Evolutionary conservation across 306 rosid species (phyloP).

Genomic region (Gleditsia sinensis): DNA sequence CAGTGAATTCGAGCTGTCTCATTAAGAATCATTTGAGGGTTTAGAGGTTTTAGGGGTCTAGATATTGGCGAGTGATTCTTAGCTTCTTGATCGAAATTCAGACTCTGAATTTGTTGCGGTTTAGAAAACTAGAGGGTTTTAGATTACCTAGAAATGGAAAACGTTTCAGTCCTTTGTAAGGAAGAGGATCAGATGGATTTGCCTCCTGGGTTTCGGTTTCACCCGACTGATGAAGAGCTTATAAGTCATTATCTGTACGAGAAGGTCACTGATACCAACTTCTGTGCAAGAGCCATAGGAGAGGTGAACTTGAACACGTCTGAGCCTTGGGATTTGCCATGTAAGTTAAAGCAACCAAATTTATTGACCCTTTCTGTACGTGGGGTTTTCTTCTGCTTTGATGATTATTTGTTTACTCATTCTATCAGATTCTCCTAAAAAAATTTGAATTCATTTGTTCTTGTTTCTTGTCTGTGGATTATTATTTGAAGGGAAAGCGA

Average conservation of each 20-base stretch:
- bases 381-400: too few relatives aligned
- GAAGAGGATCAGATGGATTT: constrained; percentile 41
- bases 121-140: constrained; percentile 18
- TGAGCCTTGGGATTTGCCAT: constrained; percentile 57
- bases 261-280: constrained; percentile 51
- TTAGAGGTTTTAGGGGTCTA: not conserved
- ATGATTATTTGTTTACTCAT: too few relatives aligned
- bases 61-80: not conserved
- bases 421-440: not conserved
- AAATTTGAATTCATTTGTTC: not conserved
- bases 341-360: constrained; percentile 32
- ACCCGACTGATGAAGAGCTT: constrained; percentile 58
- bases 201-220: constrained; percentile 53
- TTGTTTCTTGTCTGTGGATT: not conserved
- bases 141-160: constrained; percentile 31
- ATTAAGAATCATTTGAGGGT: constrained; percentile 6
- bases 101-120: not conserved
- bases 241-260: constrained; percentile 48
- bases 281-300: constrained; percentile 57
- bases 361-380: not conserved
- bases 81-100: not conserved
- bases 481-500: constrained; percentile 43
- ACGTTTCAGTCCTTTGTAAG: not conserved
- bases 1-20: constrained; percentile 6
- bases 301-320: constrained; percentile 47